Percentiles rank a stretch among this genome's conserved stretches.
Evolutionary conservation across 2,329 filamentous ascomycete species (phyloP).

Genomic region (Cercospora berteroae): DNA sequence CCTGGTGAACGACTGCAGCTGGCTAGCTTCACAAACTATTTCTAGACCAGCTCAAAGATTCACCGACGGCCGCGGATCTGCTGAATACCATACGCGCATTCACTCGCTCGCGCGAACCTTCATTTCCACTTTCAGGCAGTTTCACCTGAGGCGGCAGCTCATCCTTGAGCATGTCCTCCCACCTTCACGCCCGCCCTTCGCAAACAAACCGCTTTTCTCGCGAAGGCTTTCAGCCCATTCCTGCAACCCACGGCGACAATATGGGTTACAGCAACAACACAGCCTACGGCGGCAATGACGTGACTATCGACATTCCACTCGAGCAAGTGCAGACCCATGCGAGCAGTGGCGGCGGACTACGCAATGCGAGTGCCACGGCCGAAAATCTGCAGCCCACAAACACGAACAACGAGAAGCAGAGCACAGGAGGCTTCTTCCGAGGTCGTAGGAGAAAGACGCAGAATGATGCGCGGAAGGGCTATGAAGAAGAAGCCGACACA

Average conservation of each 20-base stretch:
- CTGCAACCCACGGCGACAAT: constrained; percentile 21
- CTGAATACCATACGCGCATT: neutral
- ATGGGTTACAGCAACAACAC: constrained; percentile 46
- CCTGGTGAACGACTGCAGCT: neutral
- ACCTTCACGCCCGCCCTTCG: constrained; percentile 20
- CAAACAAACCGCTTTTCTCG: constrained; percentile 33
- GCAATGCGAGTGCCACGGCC: constrained; percentile 41
- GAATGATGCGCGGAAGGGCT: constrained; percentile 33
- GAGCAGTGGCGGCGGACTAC: constrained; percentile 43
- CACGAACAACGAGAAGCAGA: constrained; percentile 36
- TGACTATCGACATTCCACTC: constrained; percentile 62
- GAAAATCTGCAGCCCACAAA: constrained; percentile 30
- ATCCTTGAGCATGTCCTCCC: constrained; percentile 19
- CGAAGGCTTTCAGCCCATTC: constrained; percentile 32
- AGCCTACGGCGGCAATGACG: constrained; percentile 55
- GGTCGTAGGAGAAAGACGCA: constrained; percentile 39
- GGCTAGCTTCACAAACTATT: neutral
- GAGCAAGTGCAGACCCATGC: constrained; percentile 52
- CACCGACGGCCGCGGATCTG: neutral
- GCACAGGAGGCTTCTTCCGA: constrained; percentile 41
- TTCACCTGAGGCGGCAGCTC: neutral
- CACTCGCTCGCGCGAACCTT: neutral
- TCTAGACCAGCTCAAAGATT: neutral
- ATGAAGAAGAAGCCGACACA: constrained; percentile 53
- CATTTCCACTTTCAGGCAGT: neutral